Evolutionary conservation across 2,329 filamentous ascomycete genomes (phyloP), one percentile per base, ranked within the genome.

Genomic region (Epichloe coenophiala): DNA sequence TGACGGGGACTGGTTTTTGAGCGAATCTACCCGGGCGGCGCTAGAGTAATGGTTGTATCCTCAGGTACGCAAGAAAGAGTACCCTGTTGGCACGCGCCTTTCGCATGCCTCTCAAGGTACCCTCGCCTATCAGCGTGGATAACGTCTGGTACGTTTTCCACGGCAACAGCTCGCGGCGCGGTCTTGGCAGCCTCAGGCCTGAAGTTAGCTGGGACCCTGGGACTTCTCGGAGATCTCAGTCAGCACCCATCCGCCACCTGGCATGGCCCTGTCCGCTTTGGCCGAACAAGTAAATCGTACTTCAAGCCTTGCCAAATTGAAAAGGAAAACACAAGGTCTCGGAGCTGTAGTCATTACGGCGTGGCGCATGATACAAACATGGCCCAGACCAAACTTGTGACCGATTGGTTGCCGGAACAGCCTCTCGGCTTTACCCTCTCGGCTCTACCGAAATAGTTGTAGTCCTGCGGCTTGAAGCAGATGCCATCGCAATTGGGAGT

Each of bases 11-110:
- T 67, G 65, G 73, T 74, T 73, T 73, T 61, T 59, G 67, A 70
- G 72, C 73, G 72, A 76, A 68, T 75, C 71, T 75, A 76, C 67
- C 74, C 73, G 73, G 62, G 63, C 58, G 57, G 53, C 58, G 57
- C 64, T 62, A 61, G 60, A 51, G 56, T 54, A 43, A 41, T 44
- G 37, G 33, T 56, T 54, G 57, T 27, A 51, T 53, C 52, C 49
- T 53, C 48, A 53, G 48, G 51, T 48, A 50, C 45, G 21, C 38
- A 50, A 17, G 31, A 35, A 19, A 17, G 36, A 37, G 44, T 48
- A 40, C 43, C 13, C 23, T 1, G 19, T 9, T 5, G 4, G 41
- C 7, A 2, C 27, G 27, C 23, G 12, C 3, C 6, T 9, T 12
- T 23, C 41, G 21, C 12, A 52, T 51, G 49, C 40, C 51, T 12